Base-by-base conservation (phyloP, 192 early-diverging fungal genomes). In the Funneliformis mosseae region DNA sequence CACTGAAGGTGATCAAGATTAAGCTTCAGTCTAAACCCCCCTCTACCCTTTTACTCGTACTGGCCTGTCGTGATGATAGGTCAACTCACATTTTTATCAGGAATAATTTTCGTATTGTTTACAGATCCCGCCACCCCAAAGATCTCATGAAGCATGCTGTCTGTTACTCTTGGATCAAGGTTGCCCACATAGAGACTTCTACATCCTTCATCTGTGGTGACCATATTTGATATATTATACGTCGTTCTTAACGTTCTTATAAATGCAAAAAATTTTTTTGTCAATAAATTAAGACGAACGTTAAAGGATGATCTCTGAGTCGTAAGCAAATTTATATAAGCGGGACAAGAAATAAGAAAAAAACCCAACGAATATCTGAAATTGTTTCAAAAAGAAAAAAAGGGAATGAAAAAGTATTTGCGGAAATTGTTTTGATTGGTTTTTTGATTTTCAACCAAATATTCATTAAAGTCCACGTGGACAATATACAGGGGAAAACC, bases 161-260 rank as follows among this genome's bases (percentile, higher is more conserved):
- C 95, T 18, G 92, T 94, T 77, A 95, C 90, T 43, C 90, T 90
- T 74, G 90, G 91, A 87, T 96, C 95, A 79, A 96, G 88, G 83
- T 95, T 96, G 23, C 94, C 94, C 42, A 96, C 95, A 81, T 96
- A 97, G 55, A 95, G 88, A 27, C 90, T 90, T 84, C 86, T 90
- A 38, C 88, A 83, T 74, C 82, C 84, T 72, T 87, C 88, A 48
- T 85, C 81, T 21, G 50, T 55, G 50, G 50, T 18, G 50, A 12
- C 50, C 50, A 55, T 55, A 18, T 55, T 55, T 55, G 43, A 45
- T 10, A 55, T 55, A n/a, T 55, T 55, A 33, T 33, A 33, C 33
- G 33, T 33, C 33, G 33, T 2, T n/a, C 48, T 18, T 55, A 21
- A 12, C 48, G 48, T 55, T 55, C 50, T 55, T 55, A 50, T 55